Evolutionary conservation across 1,139 yeast genomes (phyloP).

Genomic region (Lodderomyces oxycetoniae): DNA sequence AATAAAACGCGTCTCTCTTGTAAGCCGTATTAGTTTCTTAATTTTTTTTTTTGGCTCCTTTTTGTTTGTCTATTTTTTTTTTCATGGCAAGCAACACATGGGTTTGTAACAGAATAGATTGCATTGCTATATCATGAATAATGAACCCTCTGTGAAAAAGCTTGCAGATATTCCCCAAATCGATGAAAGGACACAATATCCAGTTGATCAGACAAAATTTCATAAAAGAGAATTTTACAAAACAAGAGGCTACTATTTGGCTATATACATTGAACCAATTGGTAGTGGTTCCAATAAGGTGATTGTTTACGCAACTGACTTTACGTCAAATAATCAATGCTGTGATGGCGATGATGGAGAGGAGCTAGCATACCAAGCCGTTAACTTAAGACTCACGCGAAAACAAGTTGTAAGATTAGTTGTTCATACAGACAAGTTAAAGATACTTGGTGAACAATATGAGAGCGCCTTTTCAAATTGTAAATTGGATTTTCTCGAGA

Average conservation of each 20-base stretch:
- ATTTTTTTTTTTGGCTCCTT: too few species aligned
- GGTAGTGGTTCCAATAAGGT: neutral
- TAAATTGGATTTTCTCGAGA: neutral
- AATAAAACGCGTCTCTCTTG: too few species aligned
- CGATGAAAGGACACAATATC: neutral
- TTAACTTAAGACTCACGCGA: neutral
- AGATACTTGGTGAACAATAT: neutral
- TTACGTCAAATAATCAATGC: constrained; percentile 6
- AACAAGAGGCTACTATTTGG: constrained; percentile 2
- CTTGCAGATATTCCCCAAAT: too few species aligned
- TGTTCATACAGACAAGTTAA: constrained; percentile 2
- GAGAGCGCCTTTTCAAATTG: neutral
- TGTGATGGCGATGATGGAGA: constrained; percentile 1
- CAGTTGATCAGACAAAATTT: neutral
- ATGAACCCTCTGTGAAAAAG: too few species aligned
- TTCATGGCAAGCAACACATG: too few species aligned
- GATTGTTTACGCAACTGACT: constrained; percentile 9
- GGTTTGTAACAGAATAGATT: too few species aligned
- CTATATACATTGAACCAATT: neutral
- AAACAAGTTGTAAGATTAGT: constrained; percentile 2
- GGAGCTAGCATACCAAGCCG: neutral
- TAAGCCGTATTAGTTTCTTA: too few species aligned
- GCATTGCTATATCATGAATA: too few species aligned
- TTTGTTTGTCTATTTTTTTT: too few species aligned
- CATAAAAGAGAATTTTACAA: constrained; percentile 1